A percentile compares a stretch with the other conserved stretches of the same genome.
Evolutionary conservation across 805 yeast genomes (phyloP).

Genomic region (Starmera quercuum): DNA sequence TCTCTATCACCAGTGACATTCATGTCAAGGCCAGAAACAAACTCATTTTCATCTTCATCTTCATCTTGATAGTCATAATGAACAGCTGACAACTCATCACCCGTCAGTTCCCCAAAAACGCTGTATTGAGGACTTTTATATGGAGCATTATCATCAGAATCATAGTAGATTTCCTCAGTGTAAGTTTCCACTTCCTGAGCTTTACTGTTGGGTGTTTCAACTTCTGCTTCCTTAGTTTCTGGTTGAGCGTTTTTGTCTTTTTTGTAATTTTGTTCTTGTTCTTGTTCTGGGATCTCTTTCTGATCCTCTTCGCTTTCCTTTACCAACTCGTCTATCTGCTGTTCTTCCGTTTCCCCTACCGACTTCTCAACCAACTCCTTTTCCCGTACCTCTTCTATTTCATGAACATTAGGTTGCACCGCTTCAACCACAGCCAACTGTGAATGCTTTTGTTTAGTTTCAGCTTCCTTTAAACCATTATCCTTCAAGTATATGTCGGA

Average conservation of each 20-base stretch:
- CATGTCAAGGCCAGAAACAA: no score
- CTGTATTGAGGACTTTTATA: conserved; percentile 17
- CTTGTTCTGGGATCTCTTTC: conserved; percentile 2
- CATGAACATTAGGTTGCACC: neutral
- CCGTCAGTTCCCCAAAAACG: conserved; percentile 15
- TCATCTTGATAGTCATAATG: conserved; percentile 1
- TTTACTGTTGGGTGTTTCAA: neutral
- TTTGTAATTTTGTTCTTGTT: neutral
- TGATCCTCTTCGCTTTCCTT: neutral
- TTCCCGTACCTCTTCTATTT: conserved; percentile 2
- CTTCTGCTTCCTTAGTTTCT: conserved; percentile 1
- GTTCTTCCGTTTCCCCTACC: neutral
- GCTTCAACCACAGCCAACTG: no score
- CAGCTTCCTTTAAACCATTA: no score
- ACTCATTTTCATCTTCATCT: conserved; percentile 9
- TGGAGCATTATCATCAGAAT: conserved; percentile 15
- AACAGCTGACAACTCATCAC: conserved; percentile 1
- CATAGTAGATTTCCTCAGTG: conserved; percentile 13
- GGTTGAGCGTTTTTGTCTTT: neutral
- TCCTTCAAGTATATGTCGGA: no score
- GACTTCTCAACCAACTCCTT: conserved; percentile 3
- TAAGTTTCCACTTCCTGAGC: conserved; percentile 4
- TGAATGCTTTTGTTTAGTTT: neutral
- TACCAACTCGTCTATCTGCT: no score
- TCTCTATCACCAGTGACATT: no score